Conservation (phyloP, 331 rosid genomes). For the Cydonia oblonga region DNA sequence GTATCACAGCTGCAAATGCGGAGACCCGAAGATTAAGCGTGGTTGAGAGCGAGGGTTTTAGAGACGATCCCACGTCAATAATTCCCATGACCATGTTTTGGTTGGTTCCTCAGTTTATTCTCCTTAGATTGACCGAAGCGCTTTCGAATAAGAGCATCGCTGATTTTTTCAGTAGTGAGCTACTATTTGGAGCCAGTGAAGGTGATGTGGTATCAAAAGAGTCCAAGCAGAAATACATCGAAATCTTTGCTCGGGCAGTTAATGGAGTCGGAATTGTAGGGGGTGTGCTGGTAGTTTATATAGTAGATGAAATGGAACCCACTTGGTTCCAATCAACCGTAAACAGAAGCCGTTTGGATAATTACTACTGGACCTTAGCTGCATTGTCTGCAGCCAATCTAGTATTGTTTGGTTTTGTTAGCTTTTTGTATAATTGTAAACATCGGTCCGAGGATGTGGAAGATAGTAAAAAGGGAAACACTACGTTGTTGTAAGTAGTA, state of each 20-base stretch:
- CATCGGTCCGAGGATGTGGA: too few species aligned
- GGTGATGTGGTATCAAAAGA: not conserved
- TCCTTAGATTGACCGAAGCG: slow-evolving; percentile 7
- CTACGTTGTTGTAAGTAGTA: too few species aligned
- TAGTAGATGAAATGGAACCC: not conserved
- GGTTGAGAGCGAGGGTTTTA: slow-evolving; percentile 1
- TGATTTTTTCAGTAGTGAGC: not conserved
- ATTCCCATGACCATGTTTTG: slow-evolving; percentile 27
- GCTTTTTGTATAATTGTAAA: too few species aligned
- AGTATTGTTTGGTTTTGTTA: not conserved
- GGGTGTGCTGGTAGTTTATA: slow-evolving; percentile 10
- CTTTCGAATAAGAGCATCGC: not conserved
- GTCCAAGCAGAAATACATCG: slow-evolving; percentile 2
- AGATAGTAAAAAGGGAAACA: too few species aligned
- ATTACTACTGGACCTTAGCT: slow-evolving; percentile 26
- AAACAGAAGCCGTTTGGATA: slow-evolving; percentile 22
- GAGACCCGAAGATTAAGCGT: slow-evolving; percentile 10
- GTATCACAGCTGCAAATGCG: slow-evolving; percentile 17
- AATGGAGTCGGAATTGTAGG: slow-evolving; percentile 17
- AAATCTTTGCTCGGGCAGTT: not conserved
- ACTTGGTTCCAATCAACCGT: slow-evolving; percentile 25
- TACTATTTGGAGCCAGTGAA: not conserved
- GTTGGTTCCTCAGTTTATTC: slow-evolving; percentile 23
- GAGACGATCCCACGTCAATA: not conserved
- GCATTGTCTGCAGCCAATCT: slow-evolving; percentile 6